A percentile compares a stretch with the other conserved stretches of the same genome.
These are phyloP conservation scores for Chrysanthemum seticuspe DNA, from an alignment of 129 eudicot genomes.

Conservation along the genomic window DNA sequence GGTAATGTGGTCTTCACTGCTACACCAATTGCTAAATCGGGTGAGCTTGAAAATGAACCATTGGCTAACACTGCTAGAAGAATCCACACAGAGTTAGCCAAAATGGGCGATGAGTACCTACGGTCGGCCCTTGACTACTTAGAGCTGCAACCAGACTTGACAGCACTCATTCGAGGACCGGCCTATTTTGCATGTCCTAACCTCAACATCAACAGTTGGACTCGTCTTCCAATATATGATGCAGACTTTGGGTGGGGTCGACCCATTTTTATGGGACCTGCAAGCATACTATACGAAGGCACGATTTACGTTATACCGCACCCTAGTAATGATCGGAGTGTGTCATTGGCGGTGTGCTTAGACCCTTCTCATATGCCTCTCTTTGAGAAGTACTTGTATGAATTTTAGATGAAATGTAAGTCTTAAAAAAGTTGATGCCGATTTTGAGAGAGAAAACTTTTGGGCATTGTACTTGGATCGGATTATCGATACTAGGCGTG, in stretches of 20 bases:
- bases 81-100: slow-evolving; percentile 27
- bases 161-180: slow-evolving; percentile 37
- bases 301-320: slow-evolving; percentile 31
- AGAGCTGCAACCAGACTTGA: slow-evolving; percentile 40
- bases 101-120: slow-evolving; percentile 43
- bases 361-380: slow-evolving; percentile 21
- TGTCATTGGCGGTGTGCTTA: slow-evolving; percentile 39
- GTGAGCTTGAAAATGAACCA: slow-evolving; percentile 37
- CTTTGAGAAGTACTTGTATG: slow-evolving; percentile 19
- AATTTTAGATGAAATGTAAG: not conserved
- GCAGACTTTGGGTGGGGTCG: slow-evolving; percentile 68
- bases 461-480: not conserved
- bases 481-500: too few species aligned
- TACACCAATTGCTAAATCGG: slow-evolving; percentile 28
- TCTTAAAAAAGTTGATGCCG: not conserved
- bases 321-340: slow-evolving; percentile 33
- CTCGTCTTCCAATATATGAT: slow-evolving; percentile 47
- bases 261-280: slow-evolving; percentile 50
- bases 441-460: not conserved
- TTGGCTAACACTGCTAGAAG: slow-evolving; percentile 26
- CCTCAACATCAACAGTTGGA: slow-evolving; percentile 50
- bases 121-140: slow-evolving; percentile 50
- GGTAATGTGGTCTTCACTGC: slow-evolving; percentile 59
- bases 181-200: slow-evolving; percentile 42
- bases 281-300: slow-evolving; percentile 44